Percentiles rank a stretch among this genome's conserved stretches.
These are phyloP conservation scores for Suhomyces kilbournensis DNA, from an alignment of 805 yeast species.

Conservation along the genomic window DNA sequence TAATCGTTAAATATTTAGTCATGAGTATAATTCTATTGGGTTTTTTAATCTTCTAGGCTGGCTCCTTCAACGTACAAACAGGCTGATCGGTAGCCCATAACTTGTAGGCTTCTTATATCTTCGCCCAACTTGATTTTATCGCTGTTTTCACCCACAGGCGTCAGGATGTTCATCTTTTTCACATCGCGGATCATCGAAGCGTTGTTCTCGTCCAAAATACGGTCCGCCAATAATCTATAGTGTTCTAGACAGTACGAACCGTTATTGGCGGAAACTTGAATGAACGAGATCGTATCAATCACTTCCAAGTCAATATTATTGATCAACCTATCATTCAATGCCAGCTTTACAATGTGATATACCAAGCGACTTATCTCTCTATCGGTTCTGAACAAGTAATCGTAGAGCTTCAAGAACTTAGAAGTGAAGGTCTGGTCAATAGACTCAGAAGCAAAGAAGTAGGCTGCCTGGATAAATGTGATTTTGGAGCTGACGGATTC, in stretches of 20 bases:
- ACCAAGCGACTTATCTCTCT: slow-evolving; percentile 22
- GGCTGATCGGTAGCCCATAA: slow-evolving; percentile 37
- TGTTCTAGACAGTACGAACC: slow-evolving; percentile 15
- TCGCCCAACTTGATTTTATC: slow-evolving; percentile 8
- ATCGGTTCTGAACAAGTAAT: slow-evolving; percentile 20
- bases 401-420: slow-evolving; percentile 29
- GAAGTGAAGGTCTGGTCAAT: slow-evolving; percentile 27
- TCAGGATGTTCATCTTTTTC: slow-evolving; percentile 1
- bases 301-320: slow-evolving; percentile 25
- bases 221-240: slow-evolving; percentile 12
- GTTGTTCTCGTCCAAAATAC: slow-evolving; percentile 14
- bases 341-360: slow-evolving; percentile 29
- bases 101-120: slow-evolving; percentile 23
- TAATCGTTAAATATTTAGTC: background rate
- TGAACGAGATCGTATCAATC: slow-evolving; percentile 26
- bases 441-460: slow-evolving; percentile 26
- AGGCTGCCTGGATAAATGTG: slow-evolving; percentile 29
- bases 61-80: slow-evolving; percentile 36
- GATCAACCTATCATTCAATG: slow-evolving; percentile 26
- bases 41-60: slow-evolving; percentile 29
- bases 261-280: slow-evolving; percentile 18
- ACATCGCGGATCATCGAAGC: slow-evolving; percentile 11
- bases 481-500: slow-evolving; percentile 18
- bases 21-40: background rate
- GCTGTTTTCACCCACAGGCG: slow-evolving; percentile 10